Conservation (phyloP, 2,329 filamentous ascomycete genomes). For the Pseudodiploospora longispora region DNA sequence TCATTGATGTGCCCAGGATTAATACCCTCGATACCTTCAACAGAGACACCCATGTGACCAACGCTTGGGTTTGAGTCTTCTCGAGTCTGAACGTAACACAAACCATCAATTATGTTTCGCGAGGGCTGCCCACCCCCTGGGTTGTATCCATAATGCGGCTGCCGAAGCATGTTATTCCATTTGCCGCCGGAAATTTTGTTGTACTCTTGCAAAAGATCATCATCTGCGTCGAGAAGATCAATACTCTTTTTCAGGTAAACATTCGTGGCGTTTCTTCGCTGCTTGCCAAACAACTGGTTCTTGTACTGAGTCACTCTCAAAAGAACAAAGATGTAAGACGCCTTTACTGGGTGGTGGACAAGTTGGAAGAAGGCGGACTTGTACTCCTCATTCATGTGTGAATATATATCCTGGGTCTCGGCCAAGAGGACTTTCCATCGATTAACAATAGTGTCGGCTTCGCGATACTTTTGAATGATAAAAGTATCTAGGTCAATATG, state of each 20-base stretch:
- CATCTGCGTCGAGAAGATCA: conserved; percentile 43
- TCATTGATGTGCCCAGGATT: conserved; percentile 37
- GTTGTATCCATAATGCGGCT: conserved; percentile 38
- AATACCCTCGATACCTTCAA: conserved; percentile 25
- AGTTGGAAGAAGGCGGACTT: conserved; percentile 52
- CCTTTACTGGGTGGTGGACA: conserved; percentile 51
- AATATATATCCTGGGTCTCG: conserved; percentile 36
- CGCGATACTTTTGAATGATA: conserved; percentile 50
- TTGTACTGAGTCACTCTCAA: conserved; percentile 36
- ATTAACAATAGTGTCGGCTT: conserved; percentile 45
- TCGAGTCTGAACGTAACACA: conserved; percentile 42
- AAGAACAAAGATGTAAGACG: conserved; percentile 45
- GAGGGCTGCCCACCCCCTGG: conserved; percentile 28
- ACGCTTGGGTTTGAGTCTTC: conserved; percentile 41
- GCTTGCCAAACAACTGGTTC: conserved; percentile 46
- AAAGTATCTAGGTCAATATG: conserved; percentile 49
- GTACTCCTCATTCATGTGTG: conserved; percentile 31
- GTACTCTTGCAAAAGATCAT: conserved; percentile 41
- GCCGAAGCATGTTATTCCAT: conserved; percentile 49
- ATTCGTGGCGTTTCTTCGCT: conserved; percentile 51
- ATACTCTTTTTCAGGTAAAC: conserved; percentile 36
- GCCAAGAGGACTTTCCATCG: conserved; percentile 43
- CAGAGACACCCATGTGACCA: conserved; percentile 25
- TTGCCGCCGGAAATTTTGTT: conserved; percentile 44
- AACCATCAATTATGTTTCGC: conserved; percentile 45